Base-by-base conservation (phyloP, 192 early-diverging fungal species). In the Lunasporangiospora selenospora region DNA sequence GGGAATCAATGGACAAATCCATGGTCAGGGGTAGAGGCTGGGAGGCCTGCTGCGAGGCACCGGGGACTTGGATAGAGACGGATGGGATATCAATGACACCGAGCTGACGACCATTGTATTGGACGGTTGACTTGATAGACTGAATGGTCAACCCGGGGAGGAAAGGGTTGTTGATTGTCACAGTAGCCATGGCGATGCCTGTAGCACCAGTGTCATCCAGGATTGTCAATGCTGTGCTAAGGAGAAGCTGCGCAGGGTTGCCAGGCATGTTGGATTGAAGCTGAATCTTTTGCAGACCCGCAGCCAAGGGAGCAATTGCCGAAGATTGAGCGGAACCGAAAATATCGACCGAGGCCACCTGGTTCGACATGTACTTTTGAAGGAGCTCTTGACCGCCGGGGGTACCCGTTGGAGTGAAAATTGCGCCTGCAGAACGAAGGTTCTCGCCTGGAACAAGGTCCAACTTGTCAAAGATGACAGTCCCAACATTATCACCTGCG, bases 131-230 rank as follows among this genome's bases (percentile, higher is more conserved):
- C 29, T 78, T 32, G 57, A 88, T 75, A 23, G 73, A 77, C 30
- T 75, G 65, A 53, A 87, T 85, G 16, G 58, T 62, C 41, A 87
- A 44, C 18, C 69, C 65, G 26, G 83, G 78, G 18, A 60, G 44
- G 64, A 87, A 85, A 16, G 85, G 85, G 66, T 87, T 82, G 32
- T 78, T 73, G 38, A 87, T 65, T 10, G 77, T 65, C 26, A 87
- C 80, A 13, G 67, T 59, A 26, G 81, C 78, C 59, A 58, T 53
- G 23, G 84, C 83, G 43, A 79, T 48, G 21, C 76, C 73, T 26
- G 77, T 82, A n/a, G 62, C 50, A 23, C 73, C 55, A 32, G 83
- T 81, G 55, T 81, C 58, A 31, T 60, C 62, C 13, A 62, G 55
- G 24, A 88, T 71, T 23, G 62, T 65, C 48, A 88, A 51, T 3